Base-by-base conservation (phyloP, 2,329 filamentous ascomycete species). In the Penicillium paneum region DNA sequence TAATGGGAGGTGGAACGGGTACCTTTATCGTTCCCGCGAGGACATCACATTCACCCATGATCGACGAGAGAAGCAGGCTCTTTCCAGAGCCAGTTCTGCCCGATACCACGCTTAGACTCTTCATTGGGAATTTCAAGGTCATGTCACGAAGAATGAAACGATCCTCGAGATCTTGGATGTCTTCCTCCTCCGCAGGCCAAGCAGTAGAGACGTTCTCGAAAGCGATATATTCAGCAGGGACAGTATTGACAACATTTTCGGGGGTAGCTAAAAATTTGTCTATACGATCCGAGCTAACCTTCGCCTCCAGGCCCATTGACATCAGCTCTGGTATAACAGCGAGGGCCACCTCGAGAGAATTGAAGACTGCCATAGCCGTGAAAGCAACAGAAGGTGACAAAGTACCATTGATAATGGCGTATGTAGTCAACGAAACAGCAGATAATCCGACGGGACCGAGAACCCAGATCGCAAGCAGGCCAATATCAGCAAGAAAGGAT, bases 51-150 rank as follows among this genome's bases (percentile, higher is more conserved):
- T 93, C 90, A 2, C 89, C 89, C 5, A 93, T 80, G 26, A 93
- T 83, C 0, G 88, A 82, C 1, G 88, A 82, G 7, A 94, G 78
- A 59, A 94, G 75, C 36, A 93, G 74, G 69, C 86, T 90, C 74
- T 93, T 93, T 15, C 90, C 90, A 8, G 85, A 85, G 0, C 90
- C 89, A 0, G 89, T 93, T 67, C 87, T 87, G 0, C 89, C 89
- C 3, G 87, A 89, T 32, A 93, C 84, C 13, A 92, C 82, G 19
- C 84, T 91, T 8, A 94, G 74, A 62, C 89, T 85, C 17, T 84
- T 82, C 15, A 77, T 71, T 0, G 89, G 89, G 62, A 93, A 90
- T 1, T 79, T 79, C 11, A 91, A 66, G 58, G 82, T 83, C 44
- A 92, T 64, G 61, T 88, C 78, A 49, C 81, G 81, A 19, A 92